phyloP scores from a whole-genome alignment of 2,329 filamentous ascomycete genomes.

The Davidsoniella neocaledoniae region DNA sequence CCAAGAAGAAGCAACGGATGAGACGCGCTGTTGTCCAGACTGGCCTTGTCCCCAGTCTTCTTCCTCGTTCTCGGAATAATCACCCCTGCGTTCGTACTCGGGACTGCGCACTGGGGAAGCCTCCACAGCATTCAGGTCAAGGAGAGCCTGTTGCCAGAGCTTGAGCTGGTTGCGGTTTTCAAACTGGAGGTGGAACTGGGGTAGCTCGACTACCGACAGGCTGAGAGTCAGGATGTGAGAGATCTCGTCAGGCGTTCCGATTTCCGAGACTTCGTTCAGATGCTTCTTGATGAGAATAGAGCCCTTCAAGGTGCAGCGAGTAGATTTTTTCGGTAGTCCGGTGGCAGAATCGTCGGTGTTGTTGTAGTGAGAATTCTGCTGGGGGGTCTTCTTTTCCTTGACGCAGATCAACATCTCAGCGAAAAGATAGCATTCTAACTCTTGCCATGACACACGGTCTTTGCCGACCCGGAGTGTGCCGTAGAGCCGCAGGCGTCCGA shows the following conservation, averaged over 20 bases:
- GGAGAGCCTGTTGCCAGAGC: constrained; percentile 72
- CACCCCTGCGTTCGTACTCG: constrained; percentile 56
- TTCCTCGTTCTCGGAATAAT: constrained; percentile 70
- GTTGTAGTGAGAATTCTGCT: constrained; percentile 25
- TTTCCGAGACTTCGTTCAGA: constrained; percentile 70
- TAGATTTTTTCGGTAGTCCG: constrained; percentile 41
- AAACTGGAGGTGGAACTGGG: constrained; percentile 87
- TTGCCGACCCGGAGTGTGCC: constrained; percentile 88
- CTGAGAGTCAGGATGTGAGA: constrained; percentile 66
- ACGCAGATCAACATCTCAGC: constrained; percentile 99
- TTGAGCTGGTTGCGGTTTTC: constrained; percentile 70
- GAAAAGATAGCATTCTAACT: constrained; percentile 91
- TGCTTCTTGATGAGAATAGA: constrained; percentile 98
- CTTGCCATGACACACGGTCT: constrained; percentile 92
- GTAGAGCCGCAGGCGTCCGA: constrained; percentile 80
- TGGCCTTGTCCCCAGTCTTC: constrained; percentile 55
- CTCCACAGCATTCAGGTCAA: constrained; percentile 65
- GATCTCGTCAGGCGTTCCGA: constrained; percentile 48
- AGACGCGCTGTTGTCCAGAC: constrained; percentile 50
- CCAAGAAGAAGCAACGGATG: constrained; percentile 69
- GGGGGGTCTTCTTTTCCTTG: constrained; percentile 74
- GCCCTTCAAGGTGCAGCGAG: constrained; percentile 80
- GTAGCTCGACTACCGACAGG: constrained; percentile 79
- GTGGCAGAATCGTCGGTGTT: constrained; percentile 43
- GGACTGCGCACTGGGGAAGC: constrained; percentile 44